Percentiles rank a stretch among this genome's conserved stretches.
Evolutionary conservation across 352 stramenopile genomes (phyloP).

Genomic region (Thalassiosira hispida): DNA sequence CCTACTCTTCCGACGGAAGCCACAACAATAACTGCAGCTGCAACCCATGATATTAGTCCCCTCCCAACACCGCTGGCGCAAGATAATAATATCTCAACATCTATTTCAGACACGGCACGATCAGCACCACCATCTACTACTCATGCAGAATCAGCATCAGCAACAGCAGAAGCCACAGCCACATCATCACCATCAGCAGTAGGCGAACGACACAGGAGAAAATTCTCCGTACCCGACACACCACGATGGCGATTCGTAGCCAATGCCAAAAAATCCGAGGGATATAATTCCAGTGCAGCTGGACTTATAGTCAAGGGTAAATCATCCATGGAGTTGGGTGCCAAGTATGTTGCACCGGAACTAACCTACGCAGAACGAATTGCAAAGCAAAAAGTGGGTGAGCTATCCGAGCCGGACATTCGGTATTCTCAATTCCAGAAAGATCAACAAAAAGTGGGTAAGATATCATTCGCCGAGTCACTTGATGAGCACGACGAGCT

Average conservation of each 20-base stretch:
- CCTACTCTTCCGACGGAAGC: too few species aligned
- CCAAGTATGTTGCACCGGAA: not conserved
- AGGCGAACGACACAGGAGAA: too few species aligned
- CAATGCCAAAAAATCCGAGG: slow-evolving; percentile 1
- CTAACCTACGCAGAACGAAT: not conserved
- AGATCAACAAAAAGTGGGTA: slow-evolving; percentile 4
- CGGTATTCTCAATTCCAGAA: not conserved
- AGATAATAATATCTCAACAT: too few species aligned
- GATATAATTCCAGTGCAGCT: slow-evolving; percentile 15
- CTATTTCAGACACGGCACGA: too few species aligned
- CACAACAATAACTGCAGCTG: too few species aligned
- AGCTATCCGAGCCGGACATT: not conserved
- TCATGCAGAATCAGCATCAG: too few species aligned
- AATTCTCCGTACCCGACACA: too few species aligned
- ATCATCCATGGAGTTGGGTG: slow-evolving; percentile 3
- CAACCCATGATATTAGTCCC: too few species aligned
- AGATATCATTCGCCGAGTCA: not conserved
- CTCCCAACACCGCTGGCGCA: too few species aligned
- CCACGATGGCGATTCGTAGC: slow-evolving; percentile 26
- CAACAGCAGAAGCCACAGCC: too few species aligned
- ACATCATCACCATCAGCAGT: too few species aligned
- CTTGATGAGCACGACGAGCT: not conserved
- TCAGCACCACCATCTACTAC: too few species aligned
- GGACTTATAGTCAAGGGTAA: slow-evolving; percentile 1
- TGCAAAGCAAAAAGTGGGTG: not conserved